A percentile compares a stretch with the other conserved stretches of the same genome.
phyloP scores from a whole-genome alignment of 2,329 filamentous ascomycete species.

The Alternaria sp. region DNA sequence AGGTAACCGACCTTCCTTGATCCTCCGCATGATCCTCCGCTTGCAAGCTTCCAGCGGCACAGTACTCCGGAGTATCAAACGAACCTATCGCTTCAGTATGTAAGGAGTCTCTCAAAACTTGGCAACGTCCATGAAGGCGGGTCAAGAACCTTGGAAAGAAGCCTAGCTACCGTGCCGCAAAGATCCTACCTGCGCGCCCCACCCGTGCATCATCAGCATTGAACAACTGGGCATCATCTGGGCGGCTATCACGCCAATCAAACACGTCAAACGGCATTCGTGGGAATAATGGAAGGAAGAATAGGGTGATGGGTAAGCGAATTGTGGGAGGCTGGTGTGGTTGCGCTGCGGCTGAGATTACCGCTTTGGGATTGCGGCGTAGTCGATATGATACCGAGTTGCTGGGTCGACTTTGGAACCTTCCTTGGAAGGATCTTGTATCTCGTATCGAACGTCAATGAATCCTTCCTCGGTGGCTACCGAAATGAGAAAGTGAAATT shows the following conservation, averaged over 20 bases:
- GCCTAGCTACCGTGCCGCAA: not conserved
- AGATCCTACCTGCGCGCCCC: not conserved
- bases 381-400: not conserved
- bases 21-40: not conserved
- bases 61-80: not conserved
- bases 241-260: not conserved
- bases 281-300: not conserved
- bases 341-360: not conserved
- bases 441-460: not conserved
- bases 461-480: not conserved
- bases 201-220: not conserved
- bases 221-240: not conserved
- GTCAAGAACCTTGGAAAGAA: not conserved
- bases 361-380: not conserved
- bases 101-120: conserved; percentile 1
- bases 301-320: not conserved
- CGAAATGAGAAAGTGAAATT: not conserved
- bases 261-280: not conserved
- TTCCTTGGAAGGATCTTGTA: not conserved
- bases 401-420: not conserved
- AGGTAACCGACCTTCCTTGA: not conserved
- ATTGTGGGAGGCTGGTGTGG: not conserved
- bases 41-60: not conserved
- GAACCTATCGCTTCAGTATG: not conserved
- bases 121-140: not conserved